Evolutionary conservation across 768 basidiomycete genomes (phyloP), one percentile per base, ranked within the genome.

Genomic region (Psilocybe tampanensis): DNA sequence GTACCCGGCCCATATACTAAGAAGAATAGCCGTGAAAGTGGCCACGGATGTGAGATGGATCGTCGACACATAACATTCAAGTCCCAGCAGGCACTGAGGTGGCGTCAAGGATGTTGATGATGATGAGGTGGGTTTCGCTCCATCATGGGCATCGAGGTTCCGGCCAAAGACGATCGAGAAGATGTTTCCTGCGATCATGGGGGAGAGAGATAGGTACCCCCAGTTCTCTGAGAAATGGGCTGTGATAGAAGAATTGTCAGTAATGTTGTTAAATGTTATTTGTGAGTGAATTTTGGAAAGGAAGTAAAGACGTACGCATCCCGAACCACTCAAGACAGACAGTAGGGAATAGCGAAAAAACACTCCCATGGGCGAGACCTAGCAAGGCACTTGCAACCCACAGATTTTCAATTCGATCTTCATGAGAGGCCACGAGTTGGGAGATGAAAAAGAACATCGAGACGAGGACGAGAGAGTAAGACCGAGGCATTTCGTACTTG

Each of bases 311-410:
- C 89, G 66, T 64, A 91, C 91, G 76, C 65, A 95, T 76, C 7
- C 94, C 94, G 62, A 95, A 95, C 92, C 91, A 94, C 62, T 95
- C 94, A 22, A 95, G 79, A 50, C 84, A 79, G 26, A 95, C 78
- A n/a, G 88, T 85, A 0, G 92, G 90, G 65, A 83, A 79, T 42
- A 90, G 74, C 2, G 88, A 89, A 67, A 92, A 94, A 52, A 75
- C 71, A 47, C 83, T 80, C 3, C 93, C 93, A 62, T 94, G 89
- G 0, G 86, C 85, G 5, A 88, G 68, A 0, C 90, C 91, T 0
- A 92, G 70, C 19, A 77, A 61, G 8, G 72, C 62, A 57, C 74
- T 76, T 78, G 73, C 70, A 11, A 82, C 76, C 91, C 93, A 95
- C 2, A 96, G 77, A 44, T 80, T 65, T 18, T 75, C 66, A 21